phyloP scores from a whole-genome alignment of 768 basidiomycete species.

The Boletus rubescentipes region DNA sequence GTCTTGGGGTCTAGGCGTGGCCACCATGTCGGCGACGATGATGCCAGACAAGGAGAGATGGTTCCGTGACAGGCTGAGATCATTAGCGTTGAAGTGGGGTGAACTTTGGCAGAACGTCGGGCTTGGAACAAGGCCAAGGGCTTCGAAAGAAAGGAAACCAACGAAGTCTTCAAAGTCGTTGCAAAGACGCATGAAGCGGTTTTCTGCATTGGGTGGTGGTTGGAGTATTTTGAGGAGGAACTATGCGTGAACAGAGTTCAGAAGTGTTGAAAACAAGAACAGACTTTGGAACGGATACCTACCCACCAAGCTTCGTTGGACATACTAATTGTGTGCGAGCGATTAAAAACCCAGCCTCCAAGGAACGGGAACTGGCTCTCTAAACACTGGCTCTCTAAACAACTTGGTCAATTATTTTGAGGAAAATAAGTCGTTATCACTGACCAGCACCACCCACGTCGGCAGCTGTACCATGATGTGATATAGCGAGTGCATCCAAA shows the following conservation, averaged over 20 bases:
- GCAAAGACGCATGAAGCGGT: slow-evolving; percentile 32
- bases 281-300: slow-evolving; percentile 2
- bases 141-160: slow-evolving; percentile 28
- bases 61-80: slow-evolving; percentile 10
- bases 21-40: slow-evolving; percentile 20
- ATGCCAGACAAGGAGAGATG: slow-evolving; percentile 24
- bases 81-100: not conserved
- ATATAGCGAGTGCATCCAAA: slow-evolving; percentile 22
- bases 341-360: slow-evolving; percentile 34
- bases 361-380: slow-evolving; percentile 24
- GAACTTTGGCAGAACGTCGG: slow-evolving; percentile 19
- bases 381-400: slow-evolving; percentile 14
- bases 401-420: not conserved
- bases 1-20: not conserved
- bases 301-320: slow-evolving; percentile 36
- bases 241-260: not conserved
- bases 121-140: slow-evolving; percentile 17
- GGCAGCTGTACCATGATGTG: slow-evolving; percentile 5
- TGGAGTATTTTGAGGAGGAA: slow-evolving; percentile 1
- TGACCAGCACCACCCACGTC: slow-evolving; percentile 12
- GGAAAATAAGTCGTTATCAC: not conserved
- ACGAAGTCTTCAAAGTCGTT: slow-evolving; percentile 31
- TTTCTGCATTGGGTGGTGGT: slow-evolving; percentile 24
- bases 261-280: not conserved
- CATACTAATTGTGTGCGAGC: slow-evolving; percentile 16